Percentiles rank a stretch among this genome's conserved stretches.
Conservation (phyloP, 495 filamentous ascomycete genomes). For the Penicillium atrosanguineum region DNA sequence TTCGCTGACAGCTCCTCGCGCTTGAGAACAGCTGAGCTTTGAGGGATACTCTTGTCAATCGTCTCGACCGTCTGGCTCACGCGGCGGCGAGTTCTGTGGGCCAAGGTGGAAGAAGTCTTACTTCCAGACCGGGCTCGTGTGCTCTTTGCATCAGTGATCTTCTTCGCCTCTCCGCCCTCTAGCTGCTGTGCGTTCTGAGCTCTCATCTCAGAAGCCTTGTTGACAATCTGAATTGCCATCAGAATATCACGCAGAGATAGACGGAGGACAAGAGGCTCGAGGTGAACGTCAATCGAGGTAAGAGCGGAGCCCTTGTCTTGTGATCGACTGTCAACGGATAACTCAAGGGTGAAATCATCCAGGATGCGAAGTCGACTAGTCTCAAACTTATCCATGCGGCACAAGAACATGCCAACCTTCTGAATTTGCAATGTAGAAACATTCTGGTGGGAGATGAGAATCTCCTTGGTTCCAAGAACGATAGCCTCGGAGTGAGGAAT, state of each 20-base stretch:
- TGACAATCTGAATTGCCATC: conserved; percentile 87
- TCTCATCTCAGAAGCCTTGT: conserved; percentile 82
- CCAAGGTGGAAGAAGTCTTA: conserved; percentile 60
- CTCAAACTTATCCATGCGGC: conserved; percentile 96
- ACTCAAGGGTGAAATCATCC: conserved; percentile 89
- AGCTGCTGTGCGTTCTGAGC: conserved; percentile 50
- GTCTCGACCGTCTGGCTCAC: conserved; percentile 34
- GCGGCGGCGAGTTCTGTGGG: conserved; percentile 37
- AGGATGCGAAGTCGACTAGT: conserved; percentile 82
- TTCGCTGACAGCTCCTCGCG: conserved; percentile 82
- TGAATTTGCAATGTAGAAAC: conserved; percentile 88
- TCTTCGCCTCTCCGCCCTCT: conserved; percentile 56
- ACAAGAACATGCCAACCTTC: conserved; percentile 96
- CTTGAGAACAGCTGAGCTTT: conserved; percentile 58
- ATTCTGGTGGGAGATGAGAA: conserved; percentile 90
- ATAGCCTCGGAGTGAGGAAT: conserved; percentile 90
- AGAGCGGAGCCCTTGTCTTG: conserved; percentile 63
- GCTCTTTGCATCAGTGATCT: conserved; percentile 63
- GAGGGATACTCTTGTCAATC: conserved; percentile 17
- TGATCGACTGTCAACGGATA: conserved; percentile 77
- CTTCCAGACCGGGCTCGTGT: conserved; percentile 58
- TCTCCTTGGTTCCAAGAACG: conserved; percentile 89
- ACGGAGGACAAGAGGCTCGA: conserved; percentile 90
- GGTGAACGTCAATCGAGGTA: conserved; percentile 78
- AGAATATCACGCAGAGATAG: conserved; percentile 92